Percentiles rank a stretch among this genome's conserved stretches.
These are phyloP conservation scores for Udeniomyces megalosporus DNA, from an alignment of 768 basidiomycete genomes.

Conservation along the genomic window DNA sequence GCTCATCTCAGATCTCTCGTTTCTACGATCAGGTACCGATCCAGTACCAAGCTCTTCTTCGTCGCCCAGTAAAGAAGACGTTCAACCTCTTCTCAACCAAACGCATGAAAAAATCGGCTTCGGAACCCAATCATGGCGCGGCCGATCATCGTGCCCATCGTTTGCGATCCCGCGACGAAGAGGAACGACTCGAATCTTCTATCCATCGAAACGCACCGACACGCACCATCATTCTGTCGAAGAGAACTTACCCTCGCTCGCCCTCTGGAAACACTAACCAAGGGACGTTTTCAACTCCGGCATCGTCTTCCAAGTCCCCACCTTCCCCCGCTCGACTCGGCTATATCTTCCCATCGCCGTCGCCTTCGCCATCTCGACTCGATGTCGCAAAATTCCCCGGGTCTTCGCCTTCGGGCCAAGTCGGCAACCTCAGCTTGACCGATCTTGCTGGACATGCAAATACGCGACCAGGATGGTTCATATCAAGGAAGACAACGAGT, in stretches of 20 bases:
- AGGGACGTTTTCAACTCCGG: not conserved
- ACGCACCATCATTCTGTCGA: not conserved
- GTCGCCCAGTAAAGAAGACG: slow-evolving; percentile 3
- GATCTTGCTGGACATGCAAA: no score
- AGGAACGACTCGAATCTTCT: slow-evolving; percentile 5
- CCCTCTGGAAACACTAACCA: not conserved
- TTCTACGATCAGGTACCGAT: slow-evolving; percentile 1
- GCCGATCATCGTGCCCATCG: not conserved
- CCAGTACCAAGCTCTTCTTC: slow-evolving; percentile 12
- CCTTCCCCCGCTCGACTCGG: not conserved
- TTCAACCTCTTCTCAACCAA: slow-evolving; percentile 8
- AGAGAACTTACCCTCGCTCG: not conserved
- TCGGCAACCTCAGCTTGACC: no score
- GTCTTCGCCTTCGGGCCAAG: no score
- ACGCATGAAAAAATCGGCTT: slow-evolving; percentile 3
- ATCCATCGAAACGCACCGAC: slow-evolving; percentile 1
- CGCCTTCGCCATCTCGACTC: not conserved
- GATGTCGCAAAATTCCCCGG: no score
- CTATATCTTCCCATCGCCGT: not conserved
- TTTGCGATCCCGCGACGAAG: not conserved
- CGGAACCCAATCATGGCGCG: not conserved
- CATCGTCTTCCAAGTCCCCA: not conserved
- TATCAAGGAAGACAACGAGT: not conserved
- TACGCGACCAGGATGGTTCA: not conserved
- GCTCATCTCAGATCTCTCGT: not conserved